These are phyloP conservation scores for Hirschioporus abietinus DNA, from an alignment of 768 basidiomycete genomes.

Conservation along the genomic window DNA sequence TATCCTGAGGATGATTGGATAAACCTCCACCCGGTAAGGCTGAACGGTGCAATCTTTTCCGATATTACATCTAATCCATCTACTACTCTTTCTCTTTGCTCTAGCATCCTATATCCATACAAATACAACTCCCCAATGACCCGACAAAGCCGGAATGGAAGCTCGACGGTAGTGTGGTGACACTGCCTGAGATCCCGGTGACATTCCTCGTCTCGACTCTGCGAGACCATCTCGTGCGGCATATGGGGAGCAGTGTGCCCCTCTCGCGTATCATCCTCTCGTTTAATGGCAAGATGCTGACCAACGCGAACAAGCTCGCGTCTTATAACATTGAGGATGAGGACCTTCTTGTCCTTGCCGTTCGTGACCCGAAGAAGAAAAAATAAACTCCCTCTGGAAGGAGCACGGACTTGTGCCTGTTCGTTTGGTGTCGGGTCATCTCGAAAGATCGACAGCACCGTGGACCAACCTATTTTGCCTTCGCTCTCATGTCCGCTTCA, in stretches of 20 bases:
- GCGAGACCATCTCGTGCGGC: constrained; percentile 80
- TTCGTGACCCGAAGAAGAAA: constrained; percentile 76
- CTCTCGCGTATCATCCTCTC: constrained; percentile 78
- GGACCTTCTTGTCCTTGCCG: constrained; percentile 70
- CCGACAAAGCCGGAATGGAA: constrained; percentile 90
- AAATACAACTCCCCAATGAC: constrained; percentile 78
- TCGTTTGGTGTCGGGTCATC: not conserved
- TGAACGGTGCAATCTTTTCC: not conserved
- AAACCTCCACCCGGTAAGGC: constrained; percentile 73
- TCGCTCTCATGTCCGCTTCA: too few relatives aligned
- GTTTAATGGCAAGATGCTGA: constrained; percentile 79
- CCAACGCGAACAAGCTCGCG: constrained; percentile 80
- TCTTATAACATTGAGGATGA: constrained; percentile 90
- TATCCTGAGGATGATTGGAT: constrained; percentile 92
- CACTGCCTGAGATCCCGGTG: constrained; percentile 78
- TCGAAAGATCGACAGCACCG: not conserved
- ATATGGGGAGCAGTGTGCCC: constrained; percentile 72
- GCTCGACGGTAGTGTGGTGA: constrained; percentile 72
- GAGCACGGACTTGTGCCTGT: not conserved
- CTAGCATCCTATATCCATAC: constrained; percentile 81
- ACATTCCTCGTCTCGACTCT: constrained; percentile 82
- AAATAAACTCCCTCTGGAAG: constrained; percentile 24
- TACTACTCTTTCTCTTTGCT: constrained; percentile 4
- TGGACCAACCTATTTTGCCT: too few relatives aligned
- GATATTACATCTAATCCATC: not conserved